Evolutionary conservation across 257 asterid genomes (phyloP).

Genomic region (Nicotiana noctiflora): DNA sequence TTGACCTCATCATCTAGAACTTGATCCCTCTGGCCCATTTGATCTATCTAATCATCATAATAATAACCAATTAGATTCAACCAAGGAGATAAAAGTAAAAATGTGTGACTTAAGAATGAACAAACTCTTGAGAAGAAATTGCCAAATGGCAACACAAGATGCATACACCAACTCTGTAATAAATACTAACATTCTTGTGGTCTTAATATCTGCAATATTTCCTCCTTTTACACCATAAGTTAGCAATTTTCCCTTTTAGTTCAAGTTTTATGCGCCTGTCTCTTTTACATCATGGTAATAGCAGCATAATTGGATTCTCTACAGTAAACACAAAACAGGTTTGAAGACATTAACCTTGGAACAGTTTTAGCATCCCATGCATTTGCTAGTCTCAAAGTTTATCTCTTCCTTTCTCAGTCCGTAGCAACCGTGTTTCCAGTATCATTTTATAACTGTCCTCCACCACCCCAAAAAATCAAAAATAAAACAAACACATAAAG

Average conservation of each 20-base stretch:
- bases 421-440: neutral
- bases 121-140: neutral
- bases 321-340: neutral
- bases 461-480: conserved; percentile 1
- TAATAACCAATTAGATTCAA: neutral
- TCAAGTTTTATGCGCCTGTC: neutral
- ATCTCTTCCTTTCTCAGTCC: conserved; percentile 4
- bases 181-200: neutral
- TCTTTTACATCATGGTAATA: neutral
- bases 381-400: neutral
- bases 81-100: conserved; percentile 9
- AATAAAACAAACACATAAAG: neutral
- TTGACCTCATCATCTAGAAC: conserved; percentile 82
- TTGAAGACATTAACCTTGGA: neutral
- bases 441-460: neutral
- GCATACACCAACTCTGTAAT: neutral
- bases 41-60: conserved; percentile 59
- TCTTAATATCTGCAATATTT: neutral
- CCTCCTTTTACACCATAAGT: neutral
- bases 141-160: neutral
- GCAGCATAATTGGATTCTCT: neutral
- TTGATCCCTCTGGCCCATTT: conserved; percentile 81
- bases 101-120: neutral
- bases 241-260: neutral
- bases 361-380: neutral